Percentiles rank a stretch among this genome's conserved stretches.
Conservation (phyloP, 148 eudicot genomes). For the Chenopodium album region DNA sequence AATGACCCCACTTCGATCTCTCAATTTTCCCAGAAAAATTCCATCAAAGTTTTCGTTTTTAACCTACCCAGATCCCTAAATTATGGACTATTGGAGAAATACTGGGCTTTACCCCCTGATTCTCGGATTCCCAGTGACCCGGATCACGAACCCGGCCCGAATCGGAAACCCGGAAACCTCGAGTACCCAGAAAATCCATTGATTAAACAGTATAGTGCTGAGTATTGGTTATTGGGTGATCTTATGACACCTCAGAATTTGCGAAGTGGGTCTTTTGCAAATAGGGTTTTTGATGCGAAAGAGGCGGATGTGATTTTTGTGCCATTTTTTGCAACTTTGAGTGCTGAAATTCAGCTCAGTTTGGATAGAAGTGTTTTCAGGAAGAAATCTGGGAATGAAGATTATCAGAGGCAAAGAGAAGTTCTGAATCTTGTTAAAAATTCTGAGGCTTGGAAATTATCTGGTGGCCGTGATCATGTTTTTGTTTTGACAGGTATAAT, state of each 20-base stretch:
- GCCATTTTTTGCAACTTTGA: constrained; percentile 87
- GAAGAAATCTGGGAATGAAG: constrained; percentile 78
- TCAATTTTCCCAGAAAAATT: constrained; percentile 26
- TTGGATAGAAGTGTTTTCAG: constrained; percentile 60
- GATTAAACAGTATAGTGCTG: constrained; percentile 92
- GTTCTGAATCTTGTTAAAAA: constrained; percentile 66
- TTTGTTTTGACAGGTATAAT: constrained; percentile 86
- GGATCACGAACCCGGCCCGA: constrained; percentile 59
- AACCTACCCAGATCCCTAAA: constrained; percentile 82
- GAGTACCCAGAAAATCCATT: constrained; percentile 67
- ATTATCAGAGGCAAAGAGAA: constrained; percentile 72
- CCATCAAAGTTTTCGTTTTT: constrained; percentile 60
- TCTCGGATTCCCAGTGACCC: constrained; percentile 67
- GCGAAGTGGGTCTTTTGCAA: constrained; percentile 59
- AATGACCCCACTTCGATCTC: constrained; percentile 29
- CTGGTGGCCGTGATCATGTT: constrained; percentile 93
- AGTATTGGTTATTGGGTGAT: constrained; percentile 94
- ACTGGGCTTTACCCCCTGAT: constrained; percentile 68
- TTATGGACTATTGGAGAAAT: constrained; percentile 64
- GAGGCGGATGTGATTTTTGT: constrained; percentile 87
- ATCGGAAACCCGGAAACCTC: constrained; percentile 26
- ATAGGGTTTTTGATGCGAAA: constrained; percentile 52
- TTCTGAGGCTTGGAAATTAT: constrained; percentile 69
- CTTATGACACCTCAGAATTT: constrained; percentile 51
- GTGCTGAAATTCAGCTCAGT: constrained; percentile 87